These are phyloP conservation scores for Coniochaeta ligniaria DNA, from an alignment of 2,329 filamentous ascomycete species.

Conservation along the genomic window DNA sequence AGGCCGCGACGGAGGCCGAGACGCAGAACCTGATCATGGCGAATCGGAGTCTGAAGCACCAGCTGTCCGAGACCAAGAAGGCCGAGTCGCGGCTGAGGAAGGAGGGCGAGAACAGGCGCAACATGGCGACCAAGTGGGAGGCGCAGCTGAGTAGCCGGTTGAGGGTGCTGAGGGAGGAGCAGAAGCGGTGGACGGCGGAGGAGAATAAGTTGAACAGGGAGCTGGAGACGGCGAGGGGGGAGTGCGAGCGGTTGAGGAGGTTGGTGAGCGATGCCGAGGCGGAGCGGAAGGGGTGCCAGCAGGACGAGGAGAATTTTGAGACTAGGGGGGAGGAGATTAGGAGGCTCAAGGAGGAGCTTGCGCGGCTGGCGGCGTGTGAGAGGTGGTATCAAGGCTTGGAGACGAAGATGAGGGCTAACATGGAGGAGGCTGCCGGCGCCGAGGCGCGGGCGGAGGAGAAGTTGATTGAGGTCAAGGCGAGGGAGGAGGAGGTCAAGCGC, in stretches of 20 bases:
- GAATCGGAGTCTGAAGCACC: constrained; percentile 66
- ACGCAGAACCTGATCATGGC: constrained; percentile 74
- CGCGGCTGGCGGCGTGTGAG: constrained; percentile 52
- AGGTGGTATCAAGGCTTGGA: constrained; percentile 59
- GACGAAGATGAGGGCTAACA: constrained; percentile 47
- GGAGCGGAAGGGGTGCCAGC: constrained; percentile 55
- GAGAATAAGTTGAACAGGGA: constrained; percentile 50
- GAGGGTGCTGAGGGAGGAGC: constrained; percentile 59
- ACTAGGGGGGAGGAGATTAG: constrained; percentile 54
- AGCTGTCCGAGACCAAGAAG: constrained; percentile 66
- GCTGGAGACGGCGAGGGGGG: constrained; percentile 48
- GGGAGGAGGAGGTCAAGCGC: constrained; percentile 38
- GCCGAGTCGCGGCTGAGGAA: constrained; percentile 62
- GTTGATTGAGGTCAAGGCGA: constrained; percentile 47
- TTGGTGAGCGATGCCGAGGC: constrained; percentile 64
- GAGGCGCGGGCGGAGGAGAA: constrained; percentile 53
- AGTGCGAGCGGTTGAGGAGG: constrained; percentile 57
- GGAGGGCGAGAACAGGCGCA: constrained; percentile 65
- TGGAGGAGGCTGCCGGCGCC: constrained; percentile 51
- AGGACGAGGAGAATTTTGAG: constrained; percentile 57
- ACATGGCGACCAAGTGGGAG: constrained; percentile 72
- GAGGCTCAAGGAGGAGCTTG: constrained; percentile 50
- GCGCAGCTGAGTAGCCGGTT: constrained; percentile 62
- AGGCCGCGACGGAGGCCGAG: constrained; percentile 73
- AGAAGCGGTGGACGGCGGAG: constrained; percentile 56